phyloP scores from a whole-genome alignment of 805 yeast species.

The Kazachstania psychrophila region DNA sequence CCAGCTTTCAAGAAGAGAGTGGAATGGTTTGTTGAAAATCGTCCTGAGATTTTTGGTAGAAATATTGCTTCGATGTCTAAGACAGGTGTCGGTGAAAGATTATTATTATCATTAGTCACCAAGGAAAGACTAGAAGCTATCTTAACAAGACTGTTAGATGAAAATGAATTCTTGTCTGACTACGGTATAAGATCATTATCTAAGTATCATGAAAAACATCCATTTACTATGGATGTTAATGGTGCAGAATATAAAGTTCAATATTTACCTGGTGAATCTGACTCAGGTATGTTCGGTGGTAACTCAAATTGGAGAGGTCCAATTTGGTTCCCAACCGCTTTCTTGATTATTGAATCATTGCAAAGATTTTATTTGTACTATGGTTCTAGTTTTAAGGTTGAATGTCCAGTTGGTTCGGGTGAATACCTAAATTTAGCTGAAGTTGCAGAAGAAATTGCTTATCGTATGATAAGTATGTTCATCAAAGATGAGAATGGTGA shows the following conservation, averaged over 20 bases:
- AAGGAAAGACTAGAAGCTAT: constrained; percentile 72
- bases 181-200: constrained; percentile 87
- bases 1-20: constrained; percentile 78
- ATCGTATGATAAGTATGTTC: constrained; percentile 72
- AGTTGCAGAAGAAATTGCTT: constrained; percentile 86
- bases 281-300: constrained; percentile 91
- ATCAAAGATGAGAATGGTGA: constrained; percentile 56
- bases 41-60: constrained; percentile 60
- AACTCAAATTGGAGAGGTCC: constrained; percentile 98
- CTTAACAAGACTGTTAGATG: constrained; percentile 73
- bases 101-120: constrained; percentile 69
- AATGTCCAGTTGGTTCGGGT: constrained; percentile 86
- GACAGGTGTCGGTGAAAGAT: constrained; percentile 75
- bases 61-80: constrained; percentile 81
- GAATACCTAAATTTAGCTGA: constrained; percentile 69
- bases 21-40: constrained; percentile 72
- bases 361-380: constrained; percentile 83
- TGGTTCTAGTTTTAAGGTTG: constrained; percentile 77
- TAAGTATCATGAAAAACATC: constrained; percentile 75
- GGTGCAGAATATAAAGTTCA: constrained; percentile 63
- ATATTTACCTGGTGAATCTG: constrained; percentile 82
- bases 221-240: constrained; percentile 76
- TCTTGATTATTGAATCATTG: constrained; percentile 74
- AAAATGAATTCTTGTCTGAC: constrained; percentile 72
- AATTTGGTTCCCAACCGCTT: constrained; percentile 91